phyloP scores from a whole-genome alignment of 2,329 filamentous ascomycete species.

The Colletotrichum shisoi region DNA sequence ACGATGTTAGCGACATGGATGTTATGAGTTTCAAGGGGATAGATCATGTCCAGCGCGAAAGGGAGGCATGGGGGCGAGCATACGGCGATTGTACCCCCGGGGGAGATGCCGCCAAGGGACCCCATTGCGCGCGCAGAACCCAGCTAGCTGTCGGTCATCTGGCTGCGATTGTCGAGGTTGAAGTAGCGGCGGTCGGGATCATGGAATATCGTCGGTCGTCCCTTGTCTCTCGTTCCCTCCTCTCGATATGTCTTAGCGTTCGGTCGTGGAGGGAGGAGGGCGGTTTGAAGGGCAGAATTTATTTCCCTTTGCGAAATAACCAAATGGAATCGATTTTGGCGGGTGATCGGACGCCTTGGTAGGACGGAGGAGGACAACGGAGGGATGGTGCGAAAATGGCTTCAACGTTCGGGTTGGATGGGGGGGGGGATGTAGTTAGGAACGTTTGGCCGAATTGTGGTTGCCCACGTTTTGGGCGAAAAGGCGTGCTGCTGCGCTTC shows the following conservation, averaged over 20 bases:
- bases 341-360: constrained; percentile 15
- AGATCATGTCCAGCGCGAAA: not conserved
- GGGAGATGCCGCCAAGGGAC: constrained; percentile 77
- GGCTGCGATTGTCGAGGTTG: constrained; percentile 45
- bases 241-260: constrained; percentile 22
- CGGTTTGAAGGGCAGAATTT: not conserved
- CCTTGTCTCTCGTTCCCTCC: constrained; percentile 8
- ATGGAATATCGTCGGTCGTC: constrained; percentile 28
- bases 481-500: constrained; percentile 13
- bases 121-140: constrained; percentile 65
- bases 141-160: constrained; percentile 56
- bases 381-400: constrained; percentile 1
- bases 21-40: constrained; percentile 5
- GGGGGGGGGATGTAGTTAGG: constrained; percentile 1
- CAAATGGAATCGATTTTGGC: constrained; percentile 18
- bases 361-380: not conserved
- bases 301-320: constrained; percentile 17
- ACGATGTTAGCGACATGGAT: constrained; percentile 40
- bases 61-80: constrained; percentile 45
- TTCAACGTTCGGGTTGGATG: not conserved
- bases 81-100: constrained; percentile 79
- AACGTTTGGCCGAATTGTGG: constrained; percentile 9
- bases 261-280: not conserved
- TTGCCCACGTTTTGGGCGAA: constrained; percentile 9
- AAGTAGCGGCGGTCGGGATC: constrained; percentile 30